Evolutionary conservation across 2,329 filamentous ascomycete species (phyloP).

Genomic region (Fusarium lyarnte): DNA sequence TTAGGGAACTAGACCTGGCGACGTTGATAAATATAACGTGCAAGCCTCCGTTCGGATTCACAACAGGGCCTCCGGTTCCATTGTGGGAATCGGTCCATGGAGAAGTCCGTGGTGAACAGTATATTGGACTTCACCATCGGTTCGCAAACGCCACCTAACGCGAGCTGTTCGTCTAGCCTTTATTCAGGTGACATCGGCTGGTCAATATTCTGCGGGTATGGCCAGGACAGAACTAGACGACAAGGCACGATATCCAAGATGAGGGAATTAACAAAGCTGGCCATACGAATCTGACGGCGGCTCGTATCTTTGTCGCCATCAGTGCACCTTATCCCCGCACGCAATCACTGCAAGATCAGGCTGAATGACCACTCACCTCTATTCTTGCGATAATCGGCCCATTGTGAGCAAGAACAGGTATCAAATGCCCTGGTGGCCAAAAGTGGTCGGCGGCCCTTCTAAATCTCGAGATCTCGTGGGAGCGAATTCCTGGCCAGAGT

Average conservation of each 20-base stretch:
- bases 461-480: constrained; percentile 6
- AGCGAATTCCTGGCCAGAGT: neutral
- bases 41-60: constrained; percentile 21
- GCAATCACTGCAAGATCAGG: constrained; percentile 25
- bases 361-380: constrained; percentile 17
- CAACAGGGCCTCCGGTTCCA: neutral
- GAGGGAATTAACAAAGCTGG: constrained; percentile 33
- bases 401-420: neutral
- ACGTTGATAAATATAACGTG: constrained; percentile 27
- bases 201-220: constrained; percentile 28
- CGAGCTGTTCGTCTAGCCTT: constrained; percentile 9
- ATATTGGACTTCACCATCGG: neutral
- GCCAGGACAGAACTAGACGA: constrained; percentile 18
- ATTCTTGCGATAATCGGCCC: constrained; percentile 1
- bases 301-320: constrained; percentile 28
- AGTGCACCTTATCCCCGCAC: constrained; percentile 20
- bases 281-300: constrained; percentile 28
- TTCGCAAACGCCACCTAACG: constrained; percentile 3
- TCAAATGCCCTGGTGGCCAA: neutral
- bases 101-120: constrained; percentile 1
- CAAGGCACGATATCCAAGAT: constrained; percentile 21
- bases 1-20: neutral
- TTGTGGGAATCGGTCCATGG: constrained; percentile 13
- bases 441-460: neutral
- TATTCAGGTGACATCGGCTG: constrained; percentile 25